Evolutionary conservation across 352 stramenopile genomes (phyloP).

Genomic region (Blastocystis hominis): DNA sequence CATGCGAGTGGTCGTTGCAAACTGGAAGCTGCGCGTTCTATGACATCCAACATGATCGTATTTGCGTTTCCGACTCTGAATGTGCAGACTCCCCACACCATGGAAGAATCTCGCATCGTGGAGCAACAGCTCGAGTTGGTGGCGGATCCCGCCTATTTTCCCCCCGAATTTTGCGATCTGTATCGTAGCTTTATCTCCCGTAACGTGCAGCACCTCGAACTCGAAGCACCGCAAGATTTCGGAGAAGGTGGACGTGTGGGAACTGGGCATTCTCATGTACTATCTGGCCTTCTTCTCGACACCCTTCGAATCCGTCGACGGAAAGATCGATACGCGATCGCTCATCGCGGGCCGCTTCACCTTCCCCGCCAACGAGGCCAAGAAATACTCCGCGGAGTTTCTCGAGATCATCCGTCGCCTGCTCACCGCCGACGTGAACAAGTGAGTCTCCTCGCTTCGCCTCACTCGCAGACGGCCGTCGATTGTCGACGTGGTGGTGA

Average conservation of each 20-base stretch:
- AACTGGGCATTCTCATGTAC: constrained; percentile 55
- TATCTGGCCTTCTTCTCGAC: constrained; percentile 51
- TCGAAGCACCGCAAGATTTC: constrained; percentile 48
- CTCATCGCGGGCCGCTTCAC: background rate
- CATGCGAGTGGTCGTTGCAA: constrained; percentile 39
- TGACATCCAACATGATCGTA: constrained; percentile 44
- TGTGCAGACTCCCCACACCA: background rate
- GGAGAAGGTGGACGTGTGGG: constrained; percentile 54
- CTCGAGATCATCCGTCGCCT: constrained; percentile 1
- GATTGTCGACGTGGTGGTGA: constrained; percentile 6
- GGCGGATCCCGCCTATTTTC: constrained; percentile 37
- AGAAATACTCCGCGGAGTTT: constrained; percentile 27
- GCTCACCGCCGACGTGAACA: constrained; percentile 21
- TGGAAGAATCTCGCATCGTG: constrained; percentile 9
- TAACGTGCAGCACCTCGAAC: background rate
- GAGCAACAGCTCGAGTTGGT: constrained; percentile 34
- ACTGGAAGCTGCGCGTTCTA: constrained; percentile 19
- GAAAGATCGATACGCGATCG: constrained; percentile 8
- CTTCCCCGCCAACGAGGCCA: background rate
- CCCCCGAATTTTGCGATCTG: constrained; percentile 48
- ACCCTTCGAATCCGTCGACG: constrained; percentile 28
- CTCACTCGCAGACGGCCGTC: background rate
- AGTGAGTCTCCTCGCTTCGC: background rate
- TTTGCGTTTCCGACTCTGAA: background rate
- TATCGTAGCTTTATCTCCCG: background rate